Percentiles rank a stretch among this genome's conserved stretches.
Evolutionary conservation across 1,284 basidiomycete species (phyloP).

Genomic region (Marasmius tenuissimus): DNA sequence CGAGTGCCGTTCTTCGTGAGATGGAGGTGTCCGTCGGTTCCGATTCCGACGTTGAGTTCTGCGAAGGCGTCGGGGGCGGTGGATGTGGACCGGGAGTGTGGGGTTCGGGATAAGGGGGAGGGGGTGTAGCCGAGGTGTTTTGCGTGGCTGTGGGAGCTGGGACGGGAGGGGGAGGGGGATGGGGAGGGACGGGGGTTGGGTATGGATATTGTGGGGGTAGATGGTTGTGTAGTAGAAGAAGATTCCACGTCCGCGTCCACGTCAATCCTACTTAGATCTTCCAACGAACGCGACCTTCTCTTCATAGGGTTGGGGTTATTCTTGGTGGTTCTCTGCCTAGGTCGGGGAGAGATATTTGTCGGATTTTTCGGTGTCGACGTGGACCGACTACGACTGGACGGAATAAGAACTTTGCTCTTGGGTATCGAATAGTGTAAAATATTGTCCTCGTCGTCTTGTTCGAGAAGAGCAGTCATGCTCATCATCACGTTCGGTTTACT

Average conservation of each 20-base stretch:
- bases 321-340: background rate
- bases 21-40: background rate
- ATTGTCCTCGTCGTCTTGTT: conserved; percentile 48
- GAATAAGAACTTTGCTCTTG: conserved; percentile 1
- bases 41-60: background rate
- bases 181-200: background rate
- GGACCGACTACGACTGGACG: background rate
- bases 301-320: background rate
- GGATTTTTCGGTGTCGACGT: background rate
- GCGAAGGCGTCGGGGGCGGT: conserved; percentile 19
- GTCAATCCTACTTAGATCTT: background rate
- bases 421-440: conserved; percentile 15
- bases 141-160: background rate
- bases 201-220: background rate
- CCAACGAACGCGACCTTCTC: conserved; percentile 9
- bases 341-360: background rate
- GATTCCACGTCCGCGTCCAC: background rate
- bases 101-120: background rate
- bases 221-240: background rate
- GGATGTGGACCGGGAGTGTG: background rate
- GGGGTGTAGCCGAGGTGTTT: background rate
- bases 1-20: background rate
- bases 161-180: background rate
- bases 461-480: conserved; percentile 56
- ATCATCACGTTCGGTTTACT: conserved; percentile 44